Evolutionary conservation across 768 basidiomycete species (phyloP).

Genomic region (Mycena vulgaris): DNA sequence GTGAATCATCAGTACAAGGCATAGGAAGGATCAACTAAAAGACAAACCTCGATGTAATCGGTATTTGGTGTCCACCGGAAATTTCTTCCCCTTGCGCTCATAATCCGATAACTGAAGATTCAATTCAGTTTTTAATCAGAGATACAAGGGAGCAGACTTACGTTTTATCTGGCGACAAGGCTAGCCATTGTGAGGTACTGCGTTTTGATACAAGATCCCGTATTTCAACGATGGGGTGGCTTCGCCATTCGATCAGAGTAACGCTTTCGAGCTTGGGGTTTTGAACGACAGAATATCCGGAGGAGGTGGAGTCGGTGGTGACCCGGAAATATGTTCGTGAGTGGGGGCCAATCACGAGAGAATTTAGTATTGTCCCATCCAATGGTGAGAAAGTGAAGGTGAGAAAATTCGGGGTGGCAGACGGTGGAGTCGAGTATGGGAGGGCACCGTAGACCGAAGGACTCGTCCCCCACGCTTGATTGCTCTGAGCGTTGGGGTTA

Average conservation of each 20-base stretch:
- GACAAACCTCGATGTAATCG: constrained; percentile 25
- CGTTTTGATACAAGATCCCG: constrained; percentile 50
- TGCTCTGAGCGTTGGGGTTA: constrained; percentile 13
- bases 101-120: constrained; percentile 17
- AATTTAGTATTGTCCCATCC: constrained; percentile 56
- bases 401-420: constrained; percentile 47
- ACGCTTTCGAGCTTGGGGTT: constrained; percentile 50
- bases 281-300: constrained; percentile 53
- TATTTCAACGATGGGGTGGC: constrained; percentile 49
- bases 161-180: constrained; percentile 54
- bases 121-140: background rate
- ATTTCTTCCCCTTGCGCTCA: constrained; percentile 17
- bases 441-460: constrained; percentile 20
- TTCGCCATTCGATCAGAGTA: constrained; percentile 57
- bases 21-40: background rate
- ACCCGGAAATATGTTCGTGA: constrained; percentile 55
- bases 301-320: constrained; percentile 49
- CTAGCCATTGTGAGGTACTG: constrained; percentile 53
- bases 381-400: constrained; percentile 55
- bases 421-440: constrained; percentile 2
- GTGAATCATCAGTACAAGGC: background rate
- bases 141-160: constrained; percentile 21
- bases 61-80: constrained; percentile 28
- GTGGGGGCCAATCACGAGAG: constrained; percentile 54
- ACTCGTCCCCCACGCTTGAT: constrained; percentile 1